Base-by-base conservation (phyloP, 2,329 filamentous ascomycete species). In the Penicillium hesseltinei region DNA sequence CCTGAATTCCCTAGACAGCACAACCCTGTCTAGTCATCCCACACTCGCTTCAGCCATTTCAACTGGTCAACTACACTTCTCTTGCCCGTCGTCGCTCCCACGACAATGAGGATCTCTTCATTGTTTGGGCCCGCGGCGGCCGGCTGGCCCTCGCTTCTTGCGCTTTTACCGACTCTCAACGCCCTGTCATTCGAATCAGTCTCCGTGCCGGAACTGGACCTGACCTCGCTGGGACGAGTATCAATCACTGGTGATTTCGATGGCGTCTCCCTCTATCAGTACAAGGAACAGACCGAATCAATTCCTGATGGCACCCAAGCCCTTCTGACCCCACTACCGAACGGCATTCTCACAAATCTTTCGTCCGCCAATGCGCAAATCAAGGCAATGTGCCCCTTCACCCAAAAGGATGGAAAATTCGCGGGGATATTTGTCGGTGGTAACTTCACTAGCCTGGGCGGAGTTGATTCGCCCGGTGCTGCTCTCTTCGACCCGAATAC, bases 371-470 rank as follows among this genome's bases (percentile, higher is more conserved):
- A 97, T 75, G 92, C 89, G 57, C 86, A 88, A 48, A 96, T 99
- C 69, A 84, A 87, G 69, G 83, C 91, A 62, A 94, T 99, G 89
- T 99, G 94, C 78, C 79, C 88, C 21, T 90, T 93, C 67, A 81
- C 86, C 51, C 77, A 82, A 66, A 80, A 82, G 56, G 83, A 90
- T 73, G 89, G 89, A 62, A 82, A 81, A 6, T 76, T 88, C 56
- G 80, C 84, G n/a, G 88, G 89, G 40, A 84, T 97, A 29, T 84
- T 97, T 47, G 83, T 99, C 17, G 94, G 90, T 55, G 94, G 94
- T 47, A 97, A 97, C 78, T 99, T 99, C 72, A 97, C 94, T 33
- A 95, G 91, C 73, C 78, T 99, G 61, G 90, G 88, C 58, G 87
- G 87, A 57, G 82, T 88, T 56, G 79, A 90, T 69, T 91, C 92